Percentiles rank a stretch among this genome's conserved stretches.
Evolutionary conservation across 2,329 filamentous ascomycete genomes (phyloP).

Genomic region (Colletotrichum australisinense): DNA sequence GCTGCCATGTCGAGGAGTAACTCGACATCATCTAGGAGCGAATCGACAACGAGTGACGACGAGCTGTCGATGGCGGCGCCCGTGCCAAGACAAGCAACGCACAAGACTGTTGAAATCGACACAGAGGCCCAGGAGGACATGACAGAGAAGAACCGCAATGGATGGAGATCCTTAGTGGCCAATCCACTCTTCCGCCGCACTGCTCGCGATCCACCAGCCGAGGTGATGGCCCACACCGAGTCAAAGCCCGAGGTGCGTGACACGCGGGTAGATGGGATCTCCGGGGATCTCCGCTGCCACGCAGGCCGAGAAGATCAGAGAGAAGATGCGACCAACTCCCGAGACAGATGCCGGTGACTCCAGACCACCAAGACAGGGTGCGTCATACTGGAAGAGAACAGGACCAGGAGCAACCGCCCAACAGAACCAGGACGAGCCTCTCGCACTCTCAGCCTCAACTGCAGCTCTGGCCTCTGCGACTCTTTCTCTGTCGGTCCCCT

Average conservation of each 20-base stretch:
- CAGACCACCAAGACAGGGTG: constrained; percentile 67
- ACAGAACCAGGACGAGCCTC: no score
- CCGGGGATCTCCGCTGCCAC: constrained; percentile 63
- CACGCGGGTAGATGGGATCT: constrained; percentile 64
- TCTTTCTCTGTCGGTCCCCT: constrained; percentile 23
- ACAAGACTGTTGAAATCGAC: constrained; percentile 38
- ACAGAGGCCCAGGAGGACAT: constrained; percentile 40
- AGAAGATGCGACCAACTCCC: constrained; percentile 64
- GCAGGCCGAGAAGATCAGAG: constrained; percentile 70
- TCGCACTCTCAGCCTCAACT: no score
- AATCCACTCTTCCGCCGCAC: constrained; percentile 42
- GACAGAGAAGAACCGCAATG: constrained; percentile 34
- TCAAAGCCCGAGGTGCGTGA: constrained; percentile 27
- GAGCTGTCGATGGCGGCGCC: constrained; percentile 28
- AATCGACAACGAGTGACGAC: constrained; percentile 40
- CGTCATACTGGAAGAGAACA: constrained; percentile 68
- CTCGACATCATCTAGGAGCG: constrained; percentile 18
- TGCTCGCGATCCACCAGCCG: constrained; percentile 26
- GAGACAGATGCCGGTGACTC: constrained; percentile 68
- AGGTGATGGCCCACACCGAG: constrained; percentile 24
- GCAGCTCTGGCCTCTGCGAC: no score
- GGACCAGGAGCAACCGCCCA: constrained; percentile 12
- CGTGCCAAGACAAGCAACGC: constrained; percentile 25
- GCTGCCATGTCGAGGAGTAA: constrained; percentile 14
- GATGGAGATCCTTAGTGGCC: constrained; percentile 47